Evolutionary conservation across 169 alveolate genomes (phyloP).

Genomic region (Haemoproteus tartakovskyi): DNA sequence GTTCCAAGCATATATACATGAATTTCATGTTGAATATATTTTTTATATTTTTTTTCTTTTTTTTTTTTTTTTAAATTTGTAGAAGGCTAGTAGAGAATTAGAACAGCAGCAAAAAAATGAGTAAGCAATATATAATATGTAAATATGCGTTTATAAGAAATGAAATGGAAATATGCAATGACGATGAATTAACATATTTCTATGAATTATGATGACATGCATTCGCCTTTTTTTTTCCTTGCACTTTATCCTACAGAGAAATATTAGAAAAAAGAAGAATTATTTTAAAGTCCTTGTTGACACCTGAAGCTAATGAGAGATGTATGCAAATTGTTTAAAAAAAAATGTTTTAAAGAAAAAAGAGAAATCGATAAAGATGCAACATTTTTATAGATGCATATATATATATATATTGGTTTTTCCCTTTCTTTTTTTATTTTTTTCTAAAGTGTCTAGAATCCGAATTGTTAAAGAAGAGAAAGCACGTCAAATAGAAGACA

Average conservation of each 20-base stretch:
- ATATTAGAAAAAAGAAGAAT: slow-evolving; percentile 38
- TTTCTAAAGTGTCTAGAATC: slow-evolving; percentile 48
- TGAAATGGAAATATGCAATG: no score
- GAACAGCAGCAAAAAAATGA: slow-evolving; percentile 37
- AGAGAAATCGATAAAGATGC: not conserved
- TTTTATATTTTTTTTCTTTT: not conserved
- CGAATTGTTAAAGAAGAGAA: slow-evolving; percentile 56
- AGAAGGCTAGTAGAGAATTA: slow-evolving; percentile 31
- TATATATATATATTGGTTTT: no score
- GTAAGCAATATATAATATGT: no score
- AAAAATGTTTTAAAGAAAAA: not conserved
- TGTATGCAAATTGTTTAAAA: slow-evolving; percentile 9
- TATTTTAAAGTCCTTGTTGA: slow-evolving; percentile 38
- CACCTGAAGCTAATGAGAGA: slow-evolving; percentile 64
- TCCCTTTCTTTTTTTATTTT: slow-evolving; percentile 2
- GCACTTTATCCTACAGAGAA: slow-evolving; percentile 27
- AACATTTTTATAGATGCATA: no score
- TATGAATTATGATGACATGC: not conserved
- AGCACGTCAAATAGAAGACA: slow-evolving; percentile 52
- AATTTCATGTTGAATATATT: not conserved
- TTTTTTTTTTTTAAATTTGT: not conserved
- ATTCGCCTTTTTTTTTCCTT: not conserved
- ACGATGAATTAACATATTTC: no score
- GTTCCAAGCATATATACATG: not conserved
- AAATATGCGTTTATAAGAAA: no score